Base-by-base conservation (phyloP, 352 stramenopile genomes). In the Aphanomyces euteiches region DNA sequence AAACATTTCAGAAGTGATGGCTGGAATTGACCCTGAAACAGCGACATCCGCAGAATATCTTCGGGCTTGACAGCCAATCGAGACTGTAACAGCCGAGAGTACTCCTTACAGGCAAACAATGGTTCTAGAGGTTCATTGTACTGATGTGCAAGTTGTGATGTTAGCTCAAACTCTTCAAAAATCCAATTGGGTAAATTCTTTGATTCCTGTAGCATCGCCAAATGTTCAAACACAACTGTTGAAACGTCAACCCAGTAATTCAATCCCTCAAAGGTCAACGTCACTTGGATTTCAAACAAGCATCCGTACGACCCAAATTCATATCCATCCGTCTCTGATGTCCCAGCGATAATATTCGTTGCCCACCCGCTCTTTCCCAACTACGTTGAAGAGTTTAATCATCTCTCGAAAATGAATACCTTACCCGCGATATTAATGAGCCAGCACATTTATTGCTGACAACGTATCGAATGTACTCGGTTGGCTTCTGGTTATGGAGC, bases 241-340 rank as follows among this genome's bases (percentile, higher is more conserved):
- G 76, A 69, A 38, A 84, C 73, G 0, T 65, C 37, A 15, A 82
- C 74, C 72, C 75, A 84, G 54, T 80, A 56, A 19, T 56, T 50
- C 0, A 84, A 39, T 21, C 78, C 78, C 0, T 72, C 47, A 48
- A 56, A 54, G 13, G 73, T 84, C 61, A 84, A 72, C 37, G 69
- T 63, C 1, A 80, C 69, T 67, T 80, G 72, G 47, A 84, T 75
- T 53, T 84, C 76, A 57, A 84, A 84, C 4, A 80, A 60, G 47
- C 59, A 76, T 3, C 76, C 74, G 63, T 79, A 81, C 17, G 76
- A 79, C 7, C 75, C 76, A 28, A 77, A 79, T 57, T 84, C 78
- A 69, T 84, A 80, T 37, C 74, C 78, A 54, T 84, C 75, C 45
- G 38, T 67, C 40, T 80, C 75, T 0, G 74, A 75, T 45, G 81